phyloP scores from a whole-genome alignment of 257 asterid genomes.

The Mitragyna speciosa region DNA sequence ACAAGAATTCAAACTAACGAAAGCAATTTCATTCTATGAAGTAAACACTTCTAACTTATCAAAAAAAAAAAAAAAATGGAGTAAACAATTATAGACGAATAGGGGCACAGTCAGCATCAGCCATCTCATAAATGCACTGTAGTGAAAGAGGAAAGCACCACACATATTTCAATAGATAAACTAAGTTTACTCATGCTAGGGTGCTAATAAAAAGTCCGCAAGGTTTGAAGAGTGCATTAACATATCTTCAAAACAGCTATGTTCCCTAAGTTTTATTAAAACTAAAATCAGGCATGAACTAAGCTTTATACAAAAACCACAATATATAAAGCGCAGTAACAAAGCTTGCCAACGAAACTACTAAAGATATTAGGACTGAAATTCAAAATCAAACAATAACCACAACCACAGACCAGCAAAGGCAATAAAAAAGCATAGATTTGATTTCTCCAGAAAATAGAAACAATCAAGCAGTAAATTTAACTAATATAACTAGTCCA shows the following conservation, averaged over 20 bases:
- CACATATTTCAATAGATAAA: background rate
- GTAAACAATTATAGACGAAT: background rate
- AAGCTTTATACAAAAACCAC: background rate
- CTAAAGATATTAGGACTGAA: slow-evolving; percentile 1
- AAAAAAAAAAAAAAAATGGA: background rate
- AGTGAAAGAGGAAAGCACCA: background rate
- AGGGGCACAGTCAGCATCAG: background rate
- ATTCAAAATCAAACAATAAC: background rate
- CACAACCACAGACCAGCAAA: background rate
- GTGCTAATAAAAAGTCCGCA: background rate
- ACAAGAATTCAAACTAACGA: background rate
- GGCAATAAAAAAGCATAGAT: background rate
- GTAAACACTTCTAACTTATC: background rate
- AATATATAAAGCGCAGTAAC: background rate
- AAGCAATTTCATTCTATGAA: background rate
- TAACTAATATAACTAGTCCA: background rate
- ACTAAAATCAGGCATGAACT: background rate
- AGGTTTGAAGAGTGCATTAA: background rate
- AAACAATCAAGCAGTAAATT: background rate
- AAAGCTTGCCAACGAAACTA: background rate
- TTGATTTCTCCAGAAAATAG: background rate
- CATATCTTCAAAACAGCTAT: background rate
- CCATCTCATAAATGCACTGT: background rate
- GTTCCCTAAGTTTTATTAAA: background rate
- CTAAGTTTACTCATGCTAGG: background rate